Conservation (phyloP, 768 basidiomycete genomes). For the Lactifluus hygrophoroides region DNA sequence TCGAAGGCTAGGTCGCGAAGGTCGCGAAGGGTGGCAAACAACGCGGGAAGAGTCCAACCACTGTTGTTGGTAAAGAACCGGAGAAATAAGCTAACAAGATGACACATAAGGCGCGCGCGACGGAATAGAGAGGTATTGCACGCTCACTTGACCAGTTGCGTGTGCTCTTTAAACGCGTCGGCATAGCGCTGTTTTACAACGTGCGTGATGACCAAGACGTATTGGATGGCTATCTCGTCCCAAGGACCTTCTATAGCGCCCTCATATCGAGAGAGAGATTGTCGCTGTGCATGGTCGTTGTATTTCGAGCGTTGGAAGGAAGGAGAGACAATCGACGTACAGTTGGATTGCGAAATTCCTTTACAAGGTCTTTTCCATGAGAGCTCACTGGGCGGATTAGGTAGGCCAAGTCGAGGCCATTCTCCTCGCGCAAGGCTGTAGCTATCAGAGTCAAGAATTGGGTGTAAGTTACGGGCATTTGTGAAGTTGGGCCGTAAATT, state of each 20-base stretch:
- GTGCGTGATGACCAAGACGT: conserved; percentile 66
- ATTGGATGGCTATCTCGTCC: conserved; percentile 82
- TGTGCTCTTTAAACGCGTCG: conserved; percentile 78
- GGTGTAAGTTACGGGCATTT: conserved; percentile 39
- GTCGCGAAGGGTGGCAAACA: conserved; percentile 77
- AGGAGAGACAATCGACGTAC: conserved; percentile 25
- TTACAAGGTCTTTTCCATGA: conserved; percentile 67
- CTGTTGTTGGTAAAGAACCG: conserved; percentile 73
- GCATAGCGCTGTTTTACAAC: conserved; percentile 54
- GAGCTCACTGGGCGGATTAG: conserved; percentile 69
- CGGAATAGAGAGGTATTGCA: background rate
- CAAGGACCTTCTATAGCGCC: conserved; percentile 65
- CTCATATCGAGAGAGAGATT: conserved; percentile 38
- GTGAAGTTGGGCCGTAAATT: background rate
- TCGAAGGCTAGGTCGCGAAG: conserved; percentile 80
- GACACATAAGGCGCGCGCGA: background rate
- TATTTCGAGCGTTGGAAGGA: background rate
- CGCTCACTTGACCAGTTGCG: conserved; percentile 65
- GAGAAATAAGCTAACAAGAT: conserved; percentile 50
- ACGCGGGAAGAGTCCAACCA: conserved; percentile 77
- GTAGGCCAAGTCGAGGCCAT: conserved; percentile 63
- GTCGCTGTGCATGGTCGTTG: conserved; percentile 19
- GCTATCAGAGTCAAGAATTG: conserved; percentile 52
- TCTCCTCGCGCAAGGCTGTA: conserved; percentile 50
- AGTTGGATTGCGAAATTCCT: conserved; percentile 56